A percentile compares a stretch with the other conserved stretches of the same genome.
Conservation (phyloP, 179 eudicot species). For the Heliamphora pulchella region DNA sequence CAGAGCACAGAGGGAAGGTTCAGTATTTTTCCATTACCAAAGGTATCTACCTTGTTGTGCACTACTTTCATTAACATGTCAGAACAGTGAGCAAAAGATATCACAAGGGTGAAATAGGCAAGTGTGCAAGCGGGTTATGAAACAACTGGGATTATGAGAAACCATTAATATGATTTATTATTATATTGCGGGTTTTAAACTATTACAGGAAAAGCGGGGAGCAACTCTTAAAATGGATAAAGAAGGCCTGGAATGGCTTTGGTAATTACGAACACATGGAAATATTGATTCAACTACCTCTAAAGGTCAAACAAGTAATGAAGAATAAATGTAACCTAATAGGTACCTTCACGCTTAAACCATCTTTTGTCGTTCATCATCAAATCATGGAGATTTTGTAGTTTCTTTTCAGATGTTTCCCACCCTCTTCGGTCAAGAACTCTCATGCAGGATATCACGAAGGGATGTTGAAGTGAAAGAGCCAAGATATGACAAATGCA, state of each 20-base stretch:
- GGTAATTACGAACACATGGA: not conserved
- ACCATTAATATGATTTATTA: not conserved
- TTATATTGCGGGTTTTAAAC: not conserved
- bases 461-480: constrained; percentile 38
- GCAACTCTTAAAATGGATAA: not conserved
- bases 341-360: no score
- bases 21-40: no score
- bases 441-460: constrained; percentile 17
- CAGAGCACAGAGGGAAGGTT: no score
- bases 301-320: no score
- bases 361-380: no score
- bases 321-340: no score
- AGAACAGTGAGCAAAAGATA: no score
- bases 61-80: no score
- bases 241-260: not conserved
- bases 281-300: not conserved
- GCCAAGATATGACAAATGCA: constrained; percentile 31
- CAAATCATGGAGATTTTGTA: no score
- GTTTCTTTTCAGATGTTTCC: not conserved
- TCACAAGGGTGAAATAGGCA: no score
- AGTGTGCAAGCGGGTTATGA: constrained; percentile 2
- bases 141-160: constrained; percentile 5
- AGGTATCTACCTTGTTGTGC: no score
- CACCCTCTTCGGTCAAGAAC: not conserved
- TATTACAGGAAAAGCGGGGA: not conserved